phyloP scores from a whole-genome alignment of 371 early-diverging fungal genomes.

The Sporodiniella umbellata region DNA sequence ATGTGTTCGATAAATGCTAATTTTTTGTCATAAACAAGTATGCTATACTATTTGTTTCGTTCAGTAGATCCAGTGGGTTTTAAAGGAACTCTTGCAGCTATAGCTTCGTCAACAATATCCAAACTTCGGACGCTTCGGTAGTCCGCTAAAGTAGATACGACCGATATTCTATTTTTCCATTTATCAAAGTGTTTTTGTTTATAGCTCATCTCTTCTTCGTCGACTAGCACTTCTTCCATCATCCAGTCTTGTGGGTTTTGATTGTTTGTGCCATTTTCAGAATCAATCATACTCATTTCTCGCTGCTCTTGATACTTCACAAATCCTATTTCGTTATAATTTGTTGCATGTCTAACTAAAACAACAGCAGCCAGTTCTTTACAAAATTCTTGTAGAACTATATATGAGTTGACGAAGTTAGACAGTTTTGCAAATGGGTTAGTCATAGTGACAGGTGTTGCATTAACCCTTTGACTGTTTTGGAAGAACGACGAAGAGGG shows the following conservation, averaged over 20 bases:
- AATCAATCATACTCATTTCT: constrained; percentile 24
- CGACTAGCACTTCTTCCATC: constrained; percentile 19
- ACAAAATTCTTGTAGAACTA: constrained; percentile 64
- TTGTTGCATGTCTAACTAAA: constrained; percentile 53
- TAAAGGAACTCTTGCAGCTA: constrained; percentile 34
- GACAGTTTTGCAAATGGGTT: constrained; percentile 49
- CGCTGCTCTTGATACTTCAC: constrained; percentile 31
- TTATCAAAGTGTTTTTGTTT: constrained; percentile 35
- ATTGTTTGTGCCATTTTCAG: constrained; percentile 1
- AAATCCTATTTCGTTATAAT: constrained; percentile 39
- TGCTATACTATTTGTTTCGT: not conserved
- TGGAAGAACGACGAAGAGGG: constrained; percentile 45
- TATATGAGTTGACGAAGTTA: constrained; percentile 61
- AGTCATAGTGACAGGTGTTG: constrained; percentile 50
- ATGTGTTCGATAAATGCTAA: too few species aligned
- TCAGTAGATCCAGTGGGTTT: constrained; percentile 25
- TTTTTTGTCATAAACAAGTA: not conserved
- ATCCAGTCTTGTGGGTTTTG: constrained; percentile 13
- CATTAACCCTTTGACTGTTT: constrained; percentile 43
- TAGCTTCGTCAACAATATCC: constrained; percentile 45
- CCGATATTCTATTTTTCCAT: constrained; percentile 46
- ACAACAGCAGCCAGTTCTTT: constrained; percentile 64
- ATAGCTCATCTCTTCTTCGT: constrained; percentile 30
- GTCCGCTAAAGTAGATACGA: constrained; percentile 40
- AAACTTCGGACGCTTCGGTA: constrained; percentile 44